These are phyloP conservation scores for Scutellaria galericulata DNA, from an alignment of 257 asterid genomes.

Conservation along the genomic window DNA sequence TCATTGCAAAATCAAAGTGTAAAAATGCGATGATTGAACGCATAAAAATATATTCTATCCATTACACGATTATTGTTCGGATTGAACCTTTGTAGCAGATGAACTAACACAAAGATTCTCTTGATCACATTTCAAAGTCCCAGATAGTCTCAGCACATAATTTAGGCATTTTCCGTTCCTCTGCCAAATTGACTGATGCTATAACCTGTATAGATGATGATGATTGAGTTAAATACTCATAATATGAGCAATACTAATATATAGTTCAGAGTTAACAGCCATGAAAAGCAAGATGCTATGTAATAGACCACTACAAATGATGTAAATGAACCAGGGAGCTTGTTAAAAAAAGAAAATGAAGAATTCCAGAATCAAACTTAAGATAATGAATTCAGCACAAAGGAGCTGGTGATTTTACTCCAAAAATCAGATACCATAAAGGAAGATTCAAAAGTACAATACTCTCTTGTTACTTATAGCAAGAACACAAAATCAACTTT, in stretches of 20 bases:
- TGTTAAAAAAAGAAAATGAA: neutral
- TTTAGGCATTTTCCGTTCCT: constrained; percentile 67
- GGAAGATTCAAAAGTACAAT: neutral
- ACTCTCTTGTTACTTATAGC: constrained; percentile 17
- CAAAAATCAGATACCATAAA: neutral
- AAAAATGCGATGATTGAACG: constrained; percentile 11
- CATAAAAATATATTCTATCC: constrained; percentile 13
- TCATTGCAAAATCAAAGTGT: constrained; percentile 25
- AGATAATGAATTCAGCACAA: neutral
- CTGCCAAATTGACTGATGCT: constrained; percentile 76
- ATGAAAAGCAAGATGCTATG: neutral
- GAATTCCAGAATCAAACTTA: neutral
- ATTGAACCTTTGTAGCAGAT: constrained; percentile 33
- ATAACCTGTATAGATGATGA: constrained; percentile 52
- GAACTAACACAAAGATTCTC: neutral
- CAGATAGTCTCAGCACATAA: constrained; percentile 78
- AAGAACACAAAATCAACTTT: neutral
- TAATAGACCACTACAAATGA: neutral
- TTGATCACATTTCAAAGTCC: constrained; percentile 77
- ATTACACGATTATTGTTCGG: constrained; percentile 3
- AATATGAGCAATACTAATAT: neutral
- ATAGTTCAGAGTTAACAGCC: neutral
- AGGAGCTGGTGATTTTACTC: constrained; percentile 17
- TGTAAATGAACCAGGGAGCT: neutral
- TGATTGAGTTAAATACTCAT: constrained; percentile 8